Percentiles rank a stretch among this genome's conserved stretches.
These are phyloP conservation scores for Syncephalastrum contaminatum DNA, from an alignment of 371 early-diverging fungal genomes.

Conservation along the genomic window DNA sequence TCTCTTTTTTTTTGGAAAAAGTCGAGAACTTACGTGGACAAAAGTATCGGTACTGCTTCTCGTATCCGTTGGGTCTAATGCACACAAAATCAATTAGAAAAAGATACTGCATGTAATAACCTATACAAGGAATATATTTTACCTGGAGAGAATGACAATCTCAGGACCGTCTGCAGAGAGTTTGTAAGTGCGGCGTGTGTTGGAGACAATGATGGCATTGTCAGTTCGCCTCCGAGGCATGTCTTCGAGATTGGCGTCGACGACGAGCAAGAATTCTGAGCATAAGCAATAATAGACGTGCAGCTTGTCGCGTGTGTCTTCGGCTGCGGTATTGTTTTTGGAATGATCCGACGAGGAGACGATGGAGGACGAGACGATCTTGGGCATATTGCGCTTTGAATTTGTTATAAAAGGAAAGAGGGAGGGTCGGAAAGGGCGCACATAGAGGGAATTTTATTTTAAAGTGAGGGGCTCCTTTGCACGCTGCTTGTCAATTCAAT, in stretches of 20 bases:
- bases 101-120: background rate
- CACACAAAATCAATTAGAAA: background rate
- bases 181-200: slow-evolving; percentile 61
- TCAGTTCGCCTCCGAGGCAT: slow-evolving; percentile 66
- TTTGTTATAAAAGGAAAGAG: no score
- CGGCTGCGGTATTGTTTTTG: slow-evolving; percentile 14
- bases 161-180: slow-evolving; percentile 53
- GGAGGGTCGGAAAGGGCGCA: no score
- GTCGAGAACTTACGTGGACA: slow-evolving; percentile 49
- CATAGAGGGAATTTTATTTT: no score
- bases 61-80: slow-evolving; percentile 50
- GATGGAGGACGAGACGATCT: slow-evolving; percentile 63
- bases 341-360: slow-evolving; percentile 65
- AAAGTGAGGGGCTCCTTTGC: no score
- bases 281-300: slow-evolving; percentile 77
- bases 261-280: slow-evolving; percentile 71
- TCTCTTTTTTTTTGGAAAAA: background rate
- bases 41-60: slow-evolving; percentile 61
- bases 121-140: slow-evolving; percentile 2
- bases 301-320: slow-evolving; percentile 41
- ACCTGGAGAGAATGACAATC: slow-evolving; percentile 50
- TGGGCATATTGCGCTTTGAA: slow-evolving; percentile 47
- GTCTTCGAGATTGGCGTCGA: slow-evolving; percentile 59
- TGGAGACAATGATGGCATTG: slow-evolving; percentile 62
- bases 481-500: no score